Conservation (phyloP, 1,139 yeast genomes). For the Taphrina betulina region DNA sequence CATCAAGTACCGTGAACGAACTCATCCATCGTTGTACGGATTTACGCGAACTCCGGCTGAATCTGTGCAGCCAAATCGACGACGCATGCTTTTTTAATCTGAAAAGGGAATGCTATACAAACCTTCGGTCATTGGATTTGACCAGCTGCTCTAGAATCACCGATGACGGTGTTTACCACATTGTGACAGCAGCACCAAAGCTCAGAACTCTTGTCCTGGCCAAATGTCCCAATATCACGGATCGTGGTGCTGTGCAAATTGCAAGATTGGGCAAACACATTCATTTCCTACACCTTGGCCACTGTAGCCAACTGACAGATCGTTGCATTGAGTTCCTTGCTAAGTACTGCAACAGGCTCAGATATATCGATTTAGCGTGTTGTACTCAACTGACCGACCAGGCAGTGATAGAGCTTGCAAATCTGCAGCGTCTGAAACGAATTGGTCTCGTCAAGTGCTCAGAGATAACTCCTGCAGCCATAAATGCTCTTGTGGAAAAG, state of each 20-base stretch:
- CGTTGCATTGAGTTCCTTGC: constrained; percentile 76
- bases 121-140: constrained; percentile 73
- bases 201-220: constrained; percentile 84
- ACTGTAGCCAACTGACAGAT: constrained; percentile 87
- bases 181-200: constrained; percentile 77
- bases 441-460: constrained; percentile 92
- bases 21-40: constrained; percentile 66
- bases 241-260: constrained; percentile 70
- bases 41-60: constrained; percentile 74
- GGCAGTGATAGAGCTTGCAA: constrained; percentile 74
- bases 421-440: constrained; percentile 76
- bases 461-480: constrained; percentile 83
- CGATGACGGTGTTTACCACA: constrained; percentile 70
- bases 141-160: constrained; percentile 82
- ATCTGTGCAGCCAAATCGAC: constrained; percentile 32
- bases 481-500: constrained; percentile 70
- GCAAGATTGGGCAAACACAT: constrained; percentile 74
- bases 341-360: constrained; percentile 76
- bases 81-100: constrained; percentile 17
- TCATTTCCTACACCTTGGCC: constrained; percentile 91
- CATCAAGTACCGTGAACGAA: constrained; percentile 60
- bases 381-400: constrained; percentile 86
- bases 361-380: constrained; percentile 92
- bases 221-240: constrained; percentile 85
- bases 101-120: constrained; percentile 12